A percentile compares a stretch with the other conserved stretches of the same genome.
Evolutionary conservation across 1,284 basidiomycete species (phyloP).

Genomic region (Spongispora temasekensis): DNA sequence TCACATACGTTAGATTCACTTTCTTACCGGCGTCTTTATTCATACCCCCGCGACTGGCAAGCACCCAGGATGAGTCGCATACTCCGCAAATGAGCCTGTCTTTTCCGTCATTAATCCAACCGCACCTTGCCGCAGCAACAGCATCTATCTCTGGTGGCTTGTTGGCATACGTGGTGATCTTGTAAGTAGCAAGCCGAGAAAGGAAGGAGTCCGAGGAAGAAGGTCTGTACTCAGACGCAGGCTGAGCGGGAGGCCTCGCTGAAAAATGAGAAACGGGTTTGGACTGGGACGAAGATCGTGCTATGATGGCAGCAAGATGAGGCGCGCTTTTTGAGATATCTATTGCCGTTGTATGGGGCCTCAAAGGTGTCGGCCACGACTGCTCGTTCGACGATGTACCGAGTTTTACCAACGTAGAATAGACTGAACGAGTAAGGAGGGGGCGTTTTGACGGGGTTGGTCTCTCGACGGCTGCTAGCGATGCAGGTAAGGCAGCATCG

Average conservation of each 20-base stretch:
- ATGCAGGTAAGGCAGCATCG: conserved; percentile 48
- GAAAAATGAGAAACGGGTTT: conserved; percentile 33
- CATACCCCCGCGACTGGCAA: conserved; percentile 66
- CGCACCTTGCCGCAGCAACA: conserved; percentile 74
- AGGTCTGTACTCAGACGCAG: conserved; percentile 68
- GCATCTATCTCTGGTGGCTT: conserved; percentile 74
- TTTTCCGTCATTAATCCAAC: conserved; percentile 78
- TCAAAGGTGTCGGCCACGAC: conserved; percentile 26
- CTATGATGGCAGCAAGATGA: conserved; percentile 65
- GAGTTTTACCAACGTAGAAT: conserved; percentile 75
- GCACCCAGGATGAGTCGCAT: conserved; percentile 70
- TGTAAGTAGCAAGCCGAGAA: conserved; percentile 71
- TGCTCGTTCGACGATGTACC: conserved; percentile 57
- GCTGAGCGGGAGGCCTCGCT: conserved; percentile 31
- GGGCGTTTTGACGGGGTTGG: conserved; percentile 54
- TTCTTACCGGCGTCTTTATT: conserved; percentile 71
- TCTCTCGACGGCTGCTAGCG: conserved; percentile 31
- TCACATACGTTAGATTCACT: conserved; percentile 26
- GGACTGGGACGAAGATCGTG: conserved; percentile 54
- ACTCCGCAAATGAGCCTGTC: conserved; percentile 72
- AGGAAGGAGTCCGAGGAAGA: conserved; percentile 73
- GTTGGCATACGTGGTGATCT: conserved; percentile 73
- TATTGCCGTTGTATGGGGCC: conserved; percentile 19
- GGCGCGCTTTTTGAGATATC: conserved; percentile 59
- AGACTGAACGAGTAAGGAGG: conserved; percentile 59